A percentile compares a stretch with the other conserved stretches of the same genome.
Conservation (phyloP, 208 protist genomes). For the Trypanosoma lewisi region DNA sequence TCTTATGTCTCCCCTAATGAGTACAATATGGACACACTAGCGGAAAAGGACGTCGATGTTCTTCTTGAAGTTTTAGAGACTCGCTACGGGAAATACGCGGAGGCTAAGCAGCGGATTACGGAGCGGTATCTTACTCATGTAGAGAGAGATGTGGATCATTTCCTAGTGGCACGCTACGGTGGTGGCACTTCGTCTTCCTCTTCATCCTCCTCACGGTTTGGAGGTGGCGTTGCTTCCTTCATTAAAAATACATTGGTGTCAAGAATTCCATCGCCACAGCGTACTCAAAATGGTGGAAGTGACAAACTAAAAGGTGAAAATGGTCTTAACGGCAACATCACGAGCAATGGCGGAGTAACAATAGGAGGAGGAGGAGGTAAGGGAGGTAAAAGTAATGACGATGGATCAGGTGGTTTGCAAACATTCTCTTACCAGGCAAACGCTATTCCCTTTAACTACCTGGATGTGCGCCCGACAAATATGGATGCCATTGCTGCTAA, state of each 20-base stretch:
- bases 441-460: slow-evolving; percentile 53
- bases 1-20: neutral
- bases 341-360: no score
- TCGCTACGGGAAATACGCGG: slow-evolving; percentile 43
- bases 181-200: slow-evolving; percentile 4
- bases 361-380: no score
- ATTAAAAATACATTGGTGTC: slow-evolving; percentile 12
- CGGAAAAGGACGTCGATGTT: slow-evolving; percentile 35
- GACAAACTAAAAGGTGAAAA: neutral
- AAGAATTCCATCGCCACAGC: slow-evolving; percentile 6
- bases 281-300: neutral
- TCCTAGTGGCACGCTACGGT: slow-evolving; percentile 41
- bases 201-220: slow-evolving; percentile 5
- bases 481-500: slow-evolving; percentile 23
- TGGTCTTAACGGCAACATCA: slow-evolving; percentile 1
- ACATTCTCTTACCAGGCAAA: slow-evolving; percentile 37
- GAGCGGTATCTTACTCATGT: slow-evolving; percentile 60
- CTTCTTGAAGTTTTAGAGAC: slow-evolving; percentile 38
- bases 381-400: neutral
- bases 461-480: slow-evolving; percentile 46
- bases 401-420: neutral
- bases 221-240: slow-evolving; percentile 20
- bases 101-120: slow-evolving; percentile 43
- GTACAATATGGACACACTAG: slow-evolving; percentile 3
- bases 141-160: slow-evolving; percentile 60